Evolutionary conservation across 2,329 filamentous ascomycete species (phyloP), one percentile per base, ranked within the genome.

Genomic region (Beauveria sp.): DNA sequence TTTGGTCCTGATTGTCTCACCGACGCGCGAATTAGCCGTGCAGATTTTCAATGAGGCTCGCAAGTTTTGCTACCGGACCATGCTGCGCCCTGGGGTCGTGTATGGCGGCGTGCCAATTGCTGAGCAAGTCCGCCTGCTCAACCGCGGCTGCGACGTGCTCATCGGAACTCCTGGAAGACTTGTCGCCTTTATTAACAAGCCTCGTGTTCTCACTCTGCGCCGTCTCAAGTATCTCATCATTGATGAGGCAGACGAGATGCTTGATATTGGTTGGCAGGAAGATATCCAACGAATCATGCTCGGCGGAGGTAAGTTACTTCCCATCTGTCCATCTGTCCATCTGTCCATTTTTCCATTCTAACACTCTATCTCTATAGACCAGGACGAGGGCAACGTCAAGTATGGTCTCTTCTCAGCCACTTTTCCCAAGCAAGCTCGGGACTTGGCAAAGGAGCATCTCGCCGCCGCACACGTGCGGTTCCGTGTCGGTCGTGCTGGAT

Each of bases 1-100:
- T 5, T 76, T 99, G 7, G 89, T 98, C 0, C 79, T 98, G 30
- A 81, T 99, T 59, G 82, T 99, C 24, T 88, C 85, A 12, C 95
- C 95, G 1, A 95, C 90, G 59, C 89, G 95, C 42, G 95, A 99
- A 79, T 77, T 99, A 5, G 91, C 92, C 0, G 89, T 92, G 2
- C 95, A 99, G 71, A 96, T 98, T 67, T 98, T 96, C 75, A 91
- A 96, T 65, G 93, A 98, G 72, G 87, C 91, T 28, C 89, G 95
- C 64, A 91, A 93, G 67, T 85, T 98, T 54, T 97, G 92, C 72
- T 99, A 99, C 69, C 87, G 95, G 1, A 92, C 90, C 3, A 96
- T 96, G 91, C 81, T 99, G 62, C 91, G 95, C 46, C 93, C 95
- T 26, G 92, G 89, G 67, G 91, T 96, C 49, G 80, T 89, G 34